phyloP scores from a whole-genome alignment of 495 filamentous ascomycete genomes.

The Penicillium cataractarum region DNA sequence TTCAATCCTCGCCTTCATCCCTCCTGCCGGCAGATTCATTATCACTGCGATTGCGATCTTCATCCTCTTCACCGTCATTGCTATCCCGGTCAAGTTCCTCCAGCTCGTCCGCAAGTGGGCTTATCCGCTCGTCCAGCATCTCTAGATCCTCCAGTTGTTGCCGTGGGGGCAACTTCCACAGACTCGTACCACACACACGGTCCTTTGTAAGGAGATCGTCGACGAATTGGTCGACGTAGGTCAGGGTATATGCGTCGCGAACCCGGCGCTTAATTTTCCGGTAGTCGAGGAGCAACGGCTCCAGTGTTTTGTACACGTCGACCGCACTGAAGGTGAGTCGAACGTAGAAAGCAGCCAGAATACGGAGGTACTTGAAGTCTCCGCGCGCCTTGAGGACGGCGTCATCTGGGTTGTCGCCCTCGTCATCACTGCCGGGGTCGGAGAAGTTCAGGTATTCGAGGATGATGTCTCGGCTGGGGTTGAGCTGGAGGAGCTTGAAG shows the following conservation, averaged over 20 bases:
- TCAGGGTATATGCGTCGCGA: constrained; percentile 69
- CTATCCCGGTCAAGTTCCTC: constrained; percentile 77
- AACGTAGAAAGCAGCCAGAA: constrained; percentile 88
- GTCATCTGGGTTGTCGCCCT: constrained; percentile 31
- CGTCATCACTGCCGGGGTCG: constrained; percentile 43
- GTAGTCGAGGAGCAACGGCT: constrained; percentile 81
- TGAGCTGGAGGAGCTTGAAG: constrained; percentile 92
- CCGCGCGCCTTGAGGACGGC: constrained; percentile 56
- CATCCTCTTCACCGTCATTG: constrained; percentile 42
- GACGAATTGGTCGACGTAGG: constrained; percentile 89
- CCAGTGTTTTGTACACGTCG: constrained; percentile 77
- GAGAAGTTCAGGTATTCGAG: constrained; percentile 72
- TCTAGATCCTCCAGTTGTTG: constrained; percentile 88
- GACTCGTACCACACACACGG: constrained; percentile 84
- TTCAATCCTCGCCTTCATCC: constrained; percentile 35
- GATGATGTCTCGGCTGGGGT: constrained; percentile 77
- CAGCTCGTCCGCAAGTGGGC: constrained; percentile 78
- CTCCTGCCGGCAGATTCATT: constrained; percentile 14
- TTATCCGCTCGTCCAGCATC: constrained; percentile 80
- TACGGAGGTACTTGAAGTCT: constrained; percentile 87
- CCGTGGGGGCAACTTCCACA: constrained; percentile 88
- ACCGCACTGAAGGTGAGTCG: constrained; percentile 83
- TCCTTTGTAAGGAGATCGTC: constrained; percentile 91
- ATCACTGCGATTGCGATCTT: constrained; percentile 28
- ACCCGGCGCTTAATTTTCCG: constrained; percentile 79